Conservation (phyloP, 192 early-diverging fungal genomes). For the Rhizoclosmatium globosum region DNA sequence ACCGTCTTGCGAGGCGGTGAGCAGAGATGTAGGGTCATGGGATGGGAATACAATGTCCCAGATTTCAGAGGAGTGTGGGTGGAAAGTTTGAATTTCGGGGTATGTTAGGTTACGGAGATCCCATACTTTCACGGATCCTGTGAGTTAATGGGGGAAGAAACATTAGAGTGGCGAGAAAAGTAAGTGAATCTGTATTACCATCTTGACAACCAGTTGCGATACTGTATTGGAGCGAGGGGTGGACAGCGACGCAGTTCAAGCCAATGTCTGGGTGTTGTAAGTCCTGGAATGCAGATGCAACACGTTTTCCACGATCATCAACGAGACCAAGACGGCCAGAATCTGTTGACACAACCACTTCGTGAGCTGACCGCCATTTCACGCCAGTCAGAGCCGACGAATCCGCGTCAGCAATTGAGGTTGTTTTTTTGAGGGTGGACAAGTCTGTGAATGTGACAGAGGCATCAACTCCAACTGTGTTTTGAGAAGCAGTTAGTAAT, state of each 20-base stretch:
- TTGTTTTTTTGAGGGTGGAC: neutral
- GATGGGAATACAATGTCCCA: constrained; percentile 24
- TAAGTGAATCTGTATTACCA: neutral
- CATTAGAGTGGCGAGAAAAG: neutral
- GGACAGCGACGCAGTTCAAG: constrained; percentile 21
- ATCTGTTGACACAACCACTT: constrained; percentile 12
- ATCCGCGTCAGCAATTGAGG: neutral
- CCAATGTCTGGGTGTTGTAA: neutral
- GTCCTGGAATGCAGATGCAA: neutral
- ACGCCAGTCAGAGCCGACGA: constrained; percentile 12
- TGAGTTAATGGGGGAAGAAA: neutral
- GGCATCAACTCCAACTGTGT: neutral
- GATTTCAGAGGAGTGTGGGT: constrained; percentile 14
- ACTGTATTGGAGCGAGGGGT: constrained; percentile 2
- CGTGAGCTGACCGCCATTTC: neutral
- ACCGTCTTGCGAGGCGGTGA: constrained; percentile 28
- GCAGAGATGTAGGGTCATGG: constrained; percentile 38
- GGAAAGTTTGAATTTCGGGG: constrained; percentile 3
- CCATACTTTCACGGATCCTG: constrained; percentile 24
- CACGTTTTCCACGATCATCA: neutral
- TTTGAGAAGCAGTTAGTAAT: no score
- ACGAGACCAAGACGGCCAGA: constrained; percentile 10
- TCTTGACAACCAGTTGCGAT: constrained; percentile 15
- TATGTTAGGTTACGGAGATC: constrained; percentile 4
- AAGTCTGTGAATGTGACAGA: neutral